Base-by-base conservation (phyloP, 768 basidiomycete species). In the Pisolithus albus region DNA sequence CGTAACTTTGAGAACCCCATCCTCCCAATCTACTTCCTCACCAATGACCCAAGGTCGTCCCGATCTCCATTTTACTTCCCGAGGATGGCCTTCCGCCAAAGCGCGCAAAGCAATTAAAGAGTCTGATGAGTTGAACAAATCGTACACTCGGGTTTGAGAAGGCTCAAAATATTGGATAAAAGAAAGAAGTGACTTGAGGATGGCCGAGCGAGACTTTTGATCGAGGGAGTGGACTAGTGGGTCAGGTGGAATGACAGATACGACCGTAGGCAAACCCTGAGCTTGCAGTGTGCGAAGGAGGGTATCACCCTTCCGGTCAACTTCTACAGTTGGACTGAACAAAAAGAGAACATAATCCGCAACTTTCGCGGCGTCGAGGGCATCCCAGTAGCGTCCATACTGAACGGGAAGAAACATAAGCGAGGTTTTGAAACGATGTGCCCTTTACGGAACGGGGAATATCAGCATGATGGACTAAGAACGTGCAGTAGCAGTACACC, bases 121-220 rank as follows among this genome's bases (percentile, higher is more conserved):
- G 59, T 95, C 92, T 5, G 86, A 74, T 21, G 75, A 60, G 1
- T 70, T 66, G 49, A 81, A 75, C 43, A 92, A 68, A 68, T 93
- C 91, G 61, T 83, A 88, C 0, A 98, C 76, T 32, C 84, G 78
- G 7, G 76, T 71, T 60, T 93, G 86, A 21, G 78, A 75, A 2
- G 95, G 95, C 53, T 90, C 88, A 67, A 98, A 99, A 70, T 97
- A 97, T 56, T 86, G 85, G 52, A 94, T 83, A 74, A 97, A 99
- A 9, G 93, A 96, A 8, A 95, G 77, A 5, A 97, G 75, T 1
- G 92, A 96, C 70, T 91, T 93, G 50, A 91, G 70, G 44, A 92
- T 78, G 16, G 80, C 80, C 1, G 80, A 61, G 28, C 81, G 81
- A 30, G 80, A 70, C 69, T 92, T 92, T 5, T 70, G 58, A 51